phyloP scores from a whole-genome alignment of 1,284 basidiomycete species.

The Apiotrichum siamense region DNA sequence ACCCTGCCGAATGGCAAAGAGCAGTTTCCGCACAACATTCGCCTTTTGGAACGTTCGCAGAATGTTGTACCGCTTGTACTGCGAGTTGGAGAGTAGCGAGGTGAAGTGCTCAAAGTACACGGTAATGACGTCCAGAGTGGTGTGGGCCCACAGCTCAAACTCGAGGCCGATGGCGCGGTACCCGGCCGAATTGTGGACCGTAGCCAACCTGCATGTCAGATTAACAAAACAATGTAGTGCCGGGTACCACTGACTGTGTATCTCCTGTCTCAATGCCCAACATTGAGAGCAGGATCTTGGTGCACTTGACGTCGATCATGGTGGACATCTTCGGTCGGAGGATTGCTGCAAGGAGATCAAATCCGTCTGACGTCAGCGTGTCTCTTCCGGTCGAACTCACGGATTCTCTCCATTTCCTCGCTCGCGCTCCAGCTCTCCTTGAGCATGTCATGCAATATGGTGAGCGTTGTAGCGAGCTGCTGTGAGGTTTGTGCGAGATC shows the following conservation, averaged over 20 bases:
- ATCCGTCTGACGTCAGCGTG: conserved; percentile 58
- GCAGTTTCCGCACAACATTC: conserved; percentile 64
- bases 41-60: conserved; percentile 61
- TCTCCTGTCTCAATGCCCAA: conserved; percentile 72
- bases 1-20: conserved; percentile 72
- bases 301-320: conserved; percentile 69
- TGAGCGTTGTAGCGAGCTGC: conserved; percentile 64
- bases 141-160: conserved; percentile 80
- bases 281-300: conserved; percentile 74
- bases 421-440: conserved; percentile 84
- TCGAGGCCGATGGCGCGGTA: conserved; percentile 80
- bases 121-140: conserved; percentile 62
- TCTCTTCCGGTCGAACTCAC: conserved; percentile 51
- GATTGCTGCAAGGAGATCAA: conserved; percentile 74
- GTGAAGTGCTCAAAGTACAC: conserved; percentile 71
- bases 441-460: conserved; percentile 68
- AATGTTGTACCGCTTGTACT: conserved; percentile 66
- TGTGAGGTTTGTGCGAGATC: conserved; percentile 69
- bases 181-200: conserved; percentile 71
- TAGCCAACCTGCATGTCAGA: conserved; percentile 61
- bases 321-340: conserved; percentile 62
- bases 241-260: conserved; percentile 67
- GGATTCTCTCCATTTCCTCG: conserved; percentile 80
- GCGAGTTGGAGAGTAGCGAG: conserved; percentile 64
- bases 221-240: neutral